Evolutionary conservation across 371 early-diverging fungal genomes (phyloP).

Genomic region (Zychaea mexicana): DNA sequence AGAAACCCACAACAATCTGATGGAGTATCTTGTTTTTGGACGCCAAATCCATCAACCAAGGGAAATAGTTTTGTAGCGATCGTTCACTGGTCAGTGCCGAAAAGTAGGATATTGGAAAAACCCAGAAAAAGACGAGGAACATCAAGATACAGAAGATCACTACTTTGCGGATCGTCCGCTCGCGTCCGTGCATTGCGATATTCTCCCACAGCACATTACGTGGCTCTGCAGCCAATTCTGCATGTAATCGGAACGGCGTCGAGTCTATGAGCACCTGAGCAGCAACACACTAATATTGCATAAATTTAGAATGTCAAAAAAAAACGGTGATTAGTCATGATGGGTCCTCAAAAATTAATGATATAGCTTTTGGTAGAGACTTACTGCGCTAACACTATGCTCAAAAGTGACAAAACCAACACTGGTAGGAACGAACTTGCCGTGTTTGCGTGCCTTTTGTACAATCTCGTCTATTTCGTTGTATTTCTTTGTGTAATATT

Average conservation of each 20-base stretch:
- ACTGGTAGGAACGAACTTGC: conserved; percentile 59
- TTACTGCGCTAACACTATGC: conserved; percentile 64
- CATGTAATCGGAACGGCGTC: conserved; percentile 72
- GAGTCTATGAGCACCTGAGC: conserved; percentile 62
- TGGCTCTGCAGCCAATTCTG: conserved; percentile 74
- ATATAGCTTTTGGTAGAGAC: conserved; percentile 6
- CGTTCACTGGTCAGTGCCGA: conserved; percentile 56
- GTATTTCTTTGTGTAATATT: conserved; percentile 66
- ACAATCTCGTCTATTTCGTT: conserved; percentile 64
- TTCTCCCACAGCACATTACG: conserved; percentile 80
- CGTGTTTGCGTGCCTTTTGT: conserved; percentile 55
- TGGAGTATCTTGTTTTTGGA: conserved; percentile 52
- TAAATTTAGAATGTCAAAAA: no score
- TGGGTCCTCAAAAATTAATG: no score
- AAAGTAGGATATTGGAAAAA: conserved; percentile 55
- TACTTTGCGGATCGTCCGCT: conserved; percentile 47
- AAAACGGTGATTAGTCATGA: no score
- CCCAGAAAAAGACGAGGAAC: conserved; percentile 57
- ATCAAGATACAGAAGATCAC: conserved; percentile 44
- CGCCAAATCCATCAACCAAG: conserved; percentile 49
- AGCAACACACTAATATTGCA: conserved; percentile 60
- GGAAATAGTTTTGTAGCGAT: conserved; percentile 47
- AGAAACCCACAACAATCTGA: conserved; percentile 57
- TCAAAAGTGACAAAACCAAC: conserved; percentile 85
- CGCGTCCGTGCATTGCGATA: conserved; percentile 60